Conservation (phyloP, 2,329 filamentous ascomycete species). For the Pyrenophora seminiperda region DNA sequence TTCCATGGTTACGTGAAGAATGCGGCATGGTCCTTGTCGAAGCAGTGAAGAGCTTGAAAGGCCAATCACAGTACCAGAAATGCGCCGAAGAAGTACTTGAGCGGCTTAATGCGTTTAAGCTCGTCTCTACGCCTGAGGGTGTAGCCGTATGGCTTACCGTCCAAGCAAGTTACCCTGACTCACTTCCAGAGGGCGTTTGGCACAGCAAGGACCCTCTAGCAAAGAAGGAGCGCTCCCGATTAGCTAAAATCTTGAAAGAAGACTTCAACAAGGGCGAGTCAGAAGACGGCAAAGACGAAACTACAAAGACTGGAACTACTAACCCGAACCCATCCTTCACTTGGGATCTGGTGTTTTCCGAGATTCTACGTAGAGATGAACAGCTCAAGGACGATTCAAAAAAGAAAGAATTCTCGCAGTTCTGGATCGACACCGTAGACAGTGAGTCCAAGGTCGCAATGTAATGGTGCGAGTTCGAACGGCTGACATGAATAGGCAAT, state of each 20-base stretch:
- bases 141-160: slow-evolving; percentile 85
- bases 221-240: slow-evolving; percentile 67
- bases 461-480: slow-evolving; percentile 8
- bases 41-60: slow-evolving; percentile 63
- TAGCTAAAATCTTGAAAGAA: slow-evolving; percentile 82
- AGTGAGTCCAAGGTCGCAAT: slow-evolving; percentile 60
- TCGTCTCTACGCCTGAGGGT: slow-evolving; percentile 83
- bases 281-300: slow-evolving; percentile 52
- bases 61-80: slow-evolving; percentile 55
- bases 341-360: slow-evolving; percentile 78
- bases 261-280: slow-evolving; percentile 62
- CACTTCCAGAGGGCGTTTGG: slow-evolving; percentile 74
- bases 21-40: slow-evolving; percentile 83
- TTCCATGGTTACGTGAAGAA: slow-evolving; percentile 87
- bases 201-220: slow-evolving; percentile 72
- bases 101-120: slow-evolving; percentile 65
- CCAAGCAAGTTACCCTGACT: slow-evolving; percentile 65
- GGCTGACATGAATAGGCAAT: slow-evolving; percentile 62
- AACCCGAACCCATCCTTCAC: slow-evolving; percentile 83
- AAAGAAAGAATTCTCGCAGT: slow-evolving; percentile 66
- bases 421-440: slow-evolving; percentile 87
- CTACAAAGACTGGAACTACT: slow-evolving; percentile 71
- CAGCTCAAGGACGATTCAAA: slow-evolving; percentile 35
- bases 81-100: slow-evolving; percentile 67
- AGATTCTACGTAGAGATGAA: slow-evolving; percentile 38